Base-by-base conservation (phyloP, 257 asterid species). In the Haberlea rhodopensis region DNA sequence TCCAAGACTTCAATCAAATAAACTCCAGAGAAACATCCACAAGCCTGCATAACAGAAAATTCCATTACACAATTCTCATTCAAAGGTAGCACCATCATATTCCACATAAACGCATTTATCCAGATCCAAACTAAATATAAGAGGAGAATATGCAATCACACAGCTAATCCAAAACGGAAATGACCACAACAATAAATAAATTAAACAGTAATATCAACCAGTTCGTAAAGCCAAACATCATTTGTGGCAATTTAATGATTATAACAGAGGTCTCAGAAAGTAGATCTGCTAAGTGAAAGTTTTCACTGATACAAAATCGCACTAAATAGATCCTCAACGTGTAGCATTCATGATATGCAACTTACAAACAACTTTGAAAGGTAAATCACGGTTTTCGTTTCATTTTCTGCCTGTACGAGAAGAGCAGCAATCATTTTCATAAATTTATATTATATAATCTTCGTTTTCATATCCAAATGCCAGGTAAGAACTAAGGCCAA, bases 11-110 rank as follows among this genome's bases (percentile, higher is more conserved):
- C 29, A 57, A 58, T 25, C 34, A 54, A 53, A 48, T 21, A 43
- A 53, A 65, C 8, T 57, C 63, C 56, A 66, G 49, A 2, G 19
- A 28, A 34, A 48, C 16, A 32, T 73, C 67, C 20, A 73, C 67
- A 62, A 45, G 57, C 79, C 79, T 64, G 52, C 69, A 57, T 28
- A 56, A 55, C 5, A 63, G 60, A 57, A 40, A n/a, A 45, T 29
- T 29, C 25, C 8, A 8, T 52, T 63, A 53, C 61, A 60, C 46
- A 34, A 45, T 57, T 52, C 43, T 52, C 9, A 24, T 13, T 13
- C 22, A 51, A 57, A 40, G 26, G 40, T 24, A 60, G 64, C 59
- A 56, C 65, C 28, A 57, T 15, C 21, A 15, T n/a, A n/a, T 18
- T 40, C 8, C 26, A 53, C 46, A 61, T 64, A 20, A 13, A 13